These are phyloP conservation scores for Eutypella sp. DNA, from an alignment of 2,329 filamentous ascomycete genomes.

Conservation along the genomic window DNA sequence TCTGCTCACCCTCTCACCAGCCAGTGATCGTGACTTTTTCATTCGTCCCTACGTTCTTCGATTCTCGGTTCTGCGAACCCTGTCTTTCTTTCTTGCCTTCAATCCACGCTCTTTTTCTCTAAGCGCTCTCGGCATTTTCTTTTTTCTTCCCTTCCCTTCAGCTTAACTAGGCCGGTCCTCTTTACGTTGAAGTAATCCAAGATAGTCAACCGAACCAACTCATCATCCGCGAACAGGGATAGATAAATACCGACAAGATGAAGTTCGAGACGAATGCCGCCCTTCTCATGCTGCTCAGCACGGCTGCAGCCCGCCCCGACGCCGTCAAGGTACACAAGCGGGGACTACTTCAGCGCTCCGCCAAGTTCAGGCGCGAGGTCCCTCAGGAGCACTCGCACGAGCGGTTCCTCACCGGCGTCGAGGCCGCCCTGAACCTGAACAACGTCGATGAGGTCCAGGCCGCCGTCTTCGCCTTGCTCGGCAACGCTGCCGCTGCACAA, in stretches of 20 bases:
- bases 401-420: slow-evolving; percentile 23
- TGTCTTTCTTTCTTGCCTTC: slow-evolving; percentile 11
- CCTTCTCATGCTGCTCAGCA: slow-evolving; percentile 23
- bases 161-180: slow-evolving; percentile 23
- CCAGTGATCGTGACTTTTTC: slow-evolving; percentile 22
- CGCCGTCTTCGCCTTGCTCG: slow-evolving; percentile 31
- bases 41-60: slow-evolving; percentile 22
- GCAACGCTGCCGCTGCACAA: slow-evolving; percentile 41
- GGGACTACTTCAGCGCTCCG: slow-evolving; percentile 8
- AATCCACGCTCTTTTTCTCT: slow-evolving; percentile 18
- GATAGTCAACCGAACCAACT: slow-evolving; percentile 7
- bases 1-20: slow-evolving; percentile 11
- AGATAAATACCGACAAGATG: slow-evolving; percentile 21
- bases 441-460: slow-evolving; percentile 27
- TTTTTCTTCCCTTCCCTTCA: background rate
- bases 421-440: slow-evolving; percentile 23
- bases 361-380: slow-evolving; percentile 26
- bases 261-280: slow-evolving; percentile 26
- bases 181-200: slow-evolving; percentile 10
- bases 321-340: slow-evolving; percentile 13
- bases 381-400: slow-evolving; percentile 31
- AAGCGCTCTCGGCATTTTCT: background rate
- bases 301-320: slow-evolving; percentile 27
- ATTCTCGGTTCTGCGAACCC: slow-evolving; percentile 28
- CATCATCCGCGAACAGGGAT: slow-evolving; percentile 11